Evolutionary conservation across 169 alveolate species (phyloP).

Genomic region (Plasmodium blacklocki): DNA sequence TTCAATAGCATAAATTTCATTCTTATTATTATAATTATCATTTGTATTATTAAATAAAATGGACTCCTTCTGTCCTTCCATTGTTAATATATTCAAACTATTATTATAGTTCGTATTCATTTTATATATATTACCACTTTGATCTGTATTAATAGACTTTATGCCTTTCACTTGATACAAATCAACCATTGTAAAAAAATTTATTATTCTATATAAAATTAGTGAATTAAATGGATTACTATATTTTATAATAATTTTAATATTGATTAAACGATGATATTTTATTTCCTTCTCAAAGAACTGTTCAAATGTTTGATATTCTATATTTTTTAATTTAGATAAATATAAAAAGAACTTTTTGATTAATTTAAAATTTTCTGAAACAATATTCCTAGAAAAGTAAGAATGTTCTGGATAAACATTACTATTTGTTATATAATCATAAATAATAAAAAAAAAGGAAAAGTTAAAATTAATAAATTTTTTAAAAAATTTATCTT

Average conservation of each 20-base stretch:
- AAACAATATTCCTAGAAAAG: constrained; percentile 11
- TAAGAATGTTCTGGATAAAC: constrained; percentile 6
- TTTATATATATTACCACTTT: not conserved
- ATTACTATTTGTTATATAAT: constrained; percentile 4
- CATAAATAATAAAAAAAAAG: constrained; percentile 56
- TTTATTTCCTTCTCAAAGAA: constrained; percentile 25
- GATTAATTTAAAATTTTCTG: not conserved
- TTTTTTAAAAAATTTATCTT: constrained; percentile 61
- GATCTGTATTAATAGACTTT: too few species aligned
- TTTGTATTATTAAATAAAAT: not conserved
- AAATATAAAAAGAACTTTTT: constrained; percentile 4
- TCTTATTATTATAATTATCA: not conserved
- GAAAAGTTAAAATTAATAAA: constrained; percentile 32
- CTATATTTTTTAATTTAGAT: constrained; percentile 11
- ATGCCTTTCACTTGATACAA: not conserved
- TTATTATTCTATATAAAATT: constrained; percentile 16
- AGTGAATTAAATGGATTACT: constrained; percentile 9
- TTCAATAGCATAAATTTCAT: not conserved
- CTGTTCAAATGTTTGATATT: constrained; percentile 9
- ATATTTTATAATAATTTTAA: constrained; percentile 29
- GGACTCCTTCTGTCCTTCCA: too few species aligned
- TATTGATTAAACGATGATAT: constrained; percentile 5
- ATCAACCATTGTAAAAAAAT: constrained; percentile 7
- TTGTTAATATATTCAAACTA: too few species aligned
- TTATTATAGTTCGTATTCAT: not conserved